A percentile compares a stretch with the other conserved stretches of the same genome.
Conservation (phyloP, 2,329 filamentous ascomycete species). For the Ceratocystis smalleyi region DNA sequence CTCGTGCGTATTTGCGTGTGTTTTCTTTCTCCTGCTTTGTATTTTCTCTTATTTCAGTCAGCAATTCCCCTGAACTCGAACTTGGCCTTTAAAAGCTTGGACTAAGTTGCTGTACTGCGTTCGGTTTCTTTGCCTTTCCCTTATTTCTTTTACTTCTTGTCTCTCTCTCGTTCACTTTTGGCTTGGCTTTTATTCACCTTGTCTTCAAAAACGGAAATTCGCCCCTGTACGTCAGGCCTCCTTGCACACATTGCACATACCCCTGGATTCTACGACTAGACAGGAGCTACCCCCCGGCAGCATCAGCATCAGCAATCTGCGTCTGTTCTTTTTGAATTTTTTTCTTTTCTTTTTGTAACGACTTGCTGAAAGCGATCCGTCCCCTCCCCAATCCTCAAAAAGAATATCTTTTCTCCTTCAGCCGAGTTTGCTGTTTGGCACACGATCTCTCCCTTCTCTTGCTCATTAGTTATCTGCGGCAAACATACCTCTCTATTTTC, state of each 20-base stretch:
- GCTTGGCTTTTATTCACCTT: not conserved
- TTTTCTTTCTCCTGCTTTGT: not conserved
- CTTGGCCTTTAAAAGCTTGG: slow-evolving; percentile 2
- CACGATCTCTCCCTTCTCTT: not conserved
- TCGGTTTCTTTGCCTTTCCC: not conserved
- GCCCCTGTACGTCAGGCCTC: slow-evolving; percentile 7
- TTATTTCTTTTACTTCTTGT: not conserved
- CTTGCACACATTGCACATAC: not conserved
- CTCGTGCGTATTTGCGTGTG: not conserved
- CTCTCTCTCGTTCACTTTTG: not conserved
- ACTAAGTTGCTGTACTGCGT: not conserved
- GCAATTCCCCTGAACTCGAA: not conserved
- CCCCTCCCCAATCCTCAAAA: not conserved
- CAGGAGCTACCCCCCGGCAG: slow-evolving; percentile 2
- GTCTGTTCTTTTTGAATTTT: not conserved
- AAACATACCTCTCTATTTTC: not conserved
- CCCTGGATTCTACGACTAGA: slow-evolving; percentile 1
- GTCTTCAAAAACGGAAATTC: not conserved
- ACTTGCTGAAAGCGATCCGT: not conserved
- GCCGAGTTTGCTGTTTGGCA: not conserved
- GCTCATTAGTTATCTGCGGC: no score
- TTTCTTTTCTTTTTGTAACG: slow-evolving; percentile 1
- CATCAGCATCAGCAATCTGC: not conserved
- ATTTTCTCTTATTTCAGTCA: not conserved
- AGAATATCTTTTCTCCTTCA: slow-evolving; percentile 3